A percentile compares a stretch with the other conserved stretches of the same genome.
Conservation (phyloP, 257 asterid species). For the Salvia hispanica region DNA sequence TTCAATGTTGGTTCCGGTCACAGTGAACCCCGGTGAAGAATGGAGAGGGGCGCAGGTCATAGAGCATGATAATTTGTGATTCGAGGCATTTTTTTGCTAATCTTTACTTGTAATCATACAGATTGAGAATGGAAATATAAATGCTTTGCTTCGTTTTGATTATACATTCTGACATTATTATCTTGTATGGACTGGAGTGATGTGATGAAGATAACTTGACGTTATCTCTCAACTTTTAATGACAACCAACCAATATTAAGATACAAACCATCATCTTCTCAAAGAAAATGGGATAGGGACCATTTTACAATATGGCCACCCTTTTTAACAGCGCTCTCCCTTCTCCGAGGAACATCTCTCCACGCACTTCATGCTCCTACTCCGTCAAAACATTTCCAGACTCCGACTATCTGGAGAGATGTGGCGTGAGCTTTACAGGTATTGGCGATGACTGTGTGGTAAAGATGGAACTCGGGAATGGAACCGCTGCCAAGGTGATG, state of each 20-base stretch:
- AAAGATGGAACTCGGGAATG: conserved; percentile 60
- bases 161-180: no score
- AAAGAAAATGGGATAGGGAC: conserved; percentile 6
- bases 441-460: conserved; percentile 50
- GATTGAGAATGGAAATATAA: neutral
- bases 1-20: conserved; percentile 65
- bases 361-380: neutral
- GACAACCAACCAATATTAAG: conserved; percentile 23
- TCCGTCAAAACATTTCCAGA: conserved; percentile 34
- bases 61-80: conserved; percentile 81
- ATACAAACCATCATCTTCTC: neutral
- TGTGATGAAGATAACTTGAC: neutral
- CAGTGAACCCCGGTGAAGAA: conserved; percentile 75
- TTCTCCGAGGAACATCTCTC: conserved; percentile 16
- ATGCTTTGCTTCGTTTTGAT: no score
- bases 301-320: conserved; percentile 30
- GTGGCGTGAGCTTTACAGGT: conserved; percentile 55
- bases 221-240: conserved; percentile 19
- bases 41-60: conserved; percentile 93
- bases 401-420: conserved; percentile 40
- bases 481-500: conserved; percentile 63
- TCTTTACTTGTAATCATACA: no score
- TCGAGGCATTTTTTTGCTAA: no score
- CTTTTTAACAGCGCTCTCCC: conserved; percentile 19
- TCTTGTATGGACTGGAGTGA: no score